These are phyloP conservation scores for Phialophora verrucosa DNA, from an alignment of 2,329 filamentous ascomycete genomes.

Conservation along the genomic window DNA sequence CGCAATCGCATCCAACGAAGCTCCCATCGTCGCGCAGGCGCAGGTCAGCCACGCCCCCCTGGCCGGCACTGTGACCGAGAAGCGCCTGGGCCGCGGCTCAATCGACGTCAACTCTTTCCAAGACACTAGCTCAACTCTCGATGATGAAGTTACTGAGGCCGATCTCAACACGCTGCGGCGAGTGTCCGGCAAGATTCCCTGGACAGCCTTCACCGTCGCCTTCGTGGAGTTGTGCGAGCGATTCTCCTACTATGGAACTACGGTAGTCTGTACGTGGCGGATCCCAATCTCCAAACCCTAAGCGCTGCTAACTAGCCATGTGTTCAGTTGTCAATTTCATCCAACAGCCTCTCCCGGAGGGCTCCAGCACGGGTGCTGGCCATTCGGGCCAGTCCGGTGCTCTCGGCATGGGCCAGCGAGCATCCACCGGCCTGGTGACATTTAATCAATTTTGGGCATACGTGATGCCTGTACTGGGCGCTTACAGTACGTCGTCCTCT, in stretches of 20 bases:
- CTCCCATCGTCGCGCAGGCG: slow-evolving; percentile 32
- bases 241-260: slow-evolving; percentile 40
- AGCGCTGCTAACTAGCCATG: slow-evolving; percentile 43
- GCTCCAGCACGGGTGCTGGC: slow-evolving; percentile 62
- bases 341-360: slow-evolving; percentile 59
- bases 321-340: slow-evolving; percentile 66
- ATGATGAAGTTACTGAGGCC: slow-evolving; percentile 37
- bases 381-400: slow-evolving; percentile 60
- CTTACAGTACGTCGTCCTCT: slow-evolving; percentile 33
- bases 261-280: slow-evolving; percentile 30
- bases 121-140: slow-evolving; percentile 11
- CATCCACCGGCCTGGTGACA: slow-evolving; percentile 57
- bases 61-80: slow-evolving; percentile 29
- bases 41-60: slow-evolving; percentile 25
- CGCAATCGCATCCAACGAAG: slow-evolving; percentile 31
- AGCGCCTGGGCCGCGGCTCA: slow-evolving; percentile 30
- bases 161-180: slow-evolving; percentile 36
- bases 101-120: slow-evolving; percentile 24
- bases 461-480: slow-evolving; percentile 64
- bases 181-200: slow-evolving; percentile 39
- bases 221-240: slow-evolving; percentile 40
- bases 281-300: slow-evolving; percentile 58
- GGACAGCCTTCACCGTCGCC: slow-evolving; percentile 37
- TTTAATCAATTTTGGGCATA: slow-evolving; percentile 70
- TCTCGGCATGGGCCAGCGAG: slow-evolving; percentile 63